phyloP scores from a whole-genome alignment of 2,329 filamentous ascomycete genomes.

The Trichoderma sp. region DNA sequence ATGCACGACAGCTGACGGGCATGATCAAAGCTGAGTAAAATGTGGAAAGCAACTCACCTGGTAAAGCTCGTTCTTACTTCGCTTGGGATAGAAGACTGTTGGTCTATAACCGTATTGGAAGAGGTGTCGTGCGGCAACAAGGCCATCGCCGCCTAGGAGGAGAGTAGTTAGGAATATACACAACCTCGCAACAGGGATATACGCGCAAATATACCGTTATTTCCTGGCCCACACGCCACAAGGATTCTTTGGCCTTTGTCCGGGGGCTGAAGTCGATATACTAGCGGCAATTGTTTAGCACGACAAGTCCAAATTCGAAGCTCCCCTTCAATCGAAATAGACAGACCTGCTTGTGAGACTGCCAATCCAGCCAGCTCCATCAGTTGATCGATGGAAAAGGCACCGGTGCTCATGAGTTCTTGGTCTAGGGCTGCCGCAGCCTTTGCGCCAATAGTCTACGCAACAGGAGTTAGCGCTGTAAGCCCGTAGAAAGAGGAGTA shows the following conservation, averaged over 20 bases:
- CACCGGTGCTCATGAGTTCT: conserved; percentile 86
- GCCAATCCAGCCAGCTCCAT: conserved; percentile 96
- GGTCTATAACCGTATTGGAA: conserved; percentile 90
- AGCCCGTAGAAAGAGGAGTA: background rate
- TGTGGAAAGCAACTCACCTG: conserved; percentile 54
- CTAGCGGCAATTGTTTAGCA: conserved; percentile 44
- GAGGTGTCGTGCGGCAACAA: conserved; percentile 91
- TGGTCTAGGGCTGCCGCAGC: conserved; percentile 86
- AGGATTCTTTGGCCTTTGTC: conserved; percentile 71
- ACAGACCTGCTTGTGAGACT: conserved; percentile 81
- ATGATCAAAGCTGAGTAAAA: background rate
- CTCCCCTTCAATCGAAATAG: background rate
- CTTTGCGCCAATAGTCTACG: conserved; percentile 80
- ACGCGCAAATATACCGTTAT: conserved; percentile 55
- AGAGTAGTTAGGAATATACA: background rate
- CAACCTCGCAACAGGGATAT: background rate
- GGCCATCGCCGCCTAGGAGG: conserved; percentile 80
- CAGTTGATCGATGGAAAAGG: conserved; percentile 92
- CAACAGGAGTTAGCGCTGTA: conserved; percentile 13
- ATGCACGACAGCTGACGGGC: background rate
- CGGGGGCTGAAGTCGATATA: conserved; percentile 81
- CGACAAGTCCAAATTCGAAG: background rate
- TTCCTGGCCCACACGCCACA: conserved; percentile 86
- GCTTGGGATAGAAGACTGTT: conserved; percentile 89
- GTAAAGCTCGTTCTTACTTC: conserved; percentile 87